Evolutionary conservation across 2,329 filamentous ascomycete genomes (phyloP), one percentile per base, ranked within the genome.

Genomic region (Trichoderma koningiopsis): DNA sequence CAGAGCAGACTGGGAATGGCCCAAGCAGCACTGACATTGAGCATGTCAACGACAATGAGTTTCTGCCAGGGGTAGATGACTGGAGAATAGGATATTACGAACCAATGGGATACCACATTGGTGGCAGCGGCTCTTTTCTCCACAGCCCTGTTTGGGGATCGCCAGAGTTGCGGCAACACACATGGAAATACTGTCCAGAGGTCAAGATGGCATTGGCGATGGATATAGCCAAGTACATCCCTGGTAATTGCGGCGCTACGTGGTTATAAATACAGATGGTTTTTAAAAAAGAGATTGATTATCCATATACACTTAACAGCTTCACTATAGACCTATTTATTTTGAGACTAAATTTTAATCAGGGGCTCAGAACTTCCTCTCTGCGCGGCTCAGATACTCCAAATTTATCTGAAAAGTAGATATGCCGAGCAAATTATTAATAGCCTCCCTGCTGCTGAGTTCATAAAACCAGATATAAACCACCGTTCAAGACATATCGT

Each of bases 31-130:
- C 43, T 6, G 37, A 7, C 2, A 27, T 4, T n/a, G 70, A 74
- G 7, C 78, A 77, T 40, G 76, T 6, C 27, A 24, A 11, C 24
- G 71, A 74, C 7, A 78, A 77, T 40, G 76, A 78, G 31, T 77
- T 78, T 53, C 76, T 84, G 47, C 72, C 78, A 53, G 84, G 80
- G 8, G 76, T 86, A 49, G 84, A 86, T 74, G 81, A 83, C 74
- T 86, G 83, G 82, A 81, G 84, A 19, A 73, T 82, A n/a, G 84
- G 84, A 16, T 83, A 82, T 73, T 87, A 87, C 74, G 82, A 86
- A 74, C 86, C 86, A 16, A 86, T 88, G 86, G 86, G 86, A 55
- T 88, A 86, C 74, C 86, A 88, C 74, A 85, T 84, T 1, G 85
- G 85, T 27, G 82, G 82, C 8, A 82, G 82, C 66, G 86, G 86